Percentiles rank a stretch among this genome's conserved stretches.
Conservation (phyloP, 768 basidiomycete genomes). For the Heimioporus sp. region DNA sequence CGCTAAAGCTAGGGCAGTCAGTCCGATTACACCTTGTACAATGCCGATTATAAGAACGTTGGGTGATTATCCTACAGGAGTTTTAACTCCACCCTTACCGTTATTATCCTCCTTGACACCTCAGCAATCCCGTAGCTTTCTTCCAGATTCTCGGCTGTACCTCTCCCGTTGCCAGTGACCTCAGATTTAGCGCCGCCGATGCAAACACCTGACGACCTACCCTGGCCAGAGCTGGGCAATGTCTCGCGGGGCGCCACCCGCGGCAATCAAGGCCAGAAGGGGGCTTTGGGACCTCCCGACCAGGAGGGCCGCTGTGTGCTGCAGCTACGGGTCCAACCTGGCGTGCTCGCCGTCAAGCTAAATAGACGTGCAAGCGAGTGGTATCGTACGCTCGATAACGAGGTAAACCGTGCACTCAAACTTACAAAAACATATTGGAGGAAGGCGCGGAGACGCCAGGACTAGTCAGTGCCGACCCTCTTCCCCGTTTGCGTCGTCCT, state of each 20-base stretch:
- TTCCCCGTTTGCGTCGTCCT: not conserved
- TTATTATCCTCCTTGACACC: slow-evolving; percentile 23
- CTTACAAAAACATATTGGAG: slow-evolving; percentile 86
- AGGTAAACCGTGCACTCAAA: slow-evolving; percentile 79
- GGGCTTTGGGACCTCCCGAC: slow-evolving; percentile 69
- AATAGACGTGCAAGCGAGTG: slow-evolving; percentile 80
- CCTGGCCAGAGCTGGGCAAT: slow-evolving; percentile 85
- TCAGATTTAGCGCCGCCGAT: slow-evolving; percentile 24
- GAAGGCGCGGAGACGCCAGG: slow-evolving; percentile 77
- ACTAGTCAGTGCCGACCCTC: slow-evolving; percentile 40
- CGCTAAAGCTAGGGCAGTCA: slow-evolving; percentile 30
- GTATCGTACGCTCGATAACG: slow-evolving; percentile 75
- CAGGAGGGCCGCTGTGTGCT: slow-evolving; percentile 71
- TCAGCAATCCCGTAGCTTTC: slow-evolving; percentile 9
- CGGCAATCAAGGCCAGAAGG: slow-evolving; percentile 86
- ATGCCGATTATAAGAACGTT: slow-evolving; percentile 36
- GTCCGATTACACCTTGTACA: slow-evolving; percentile 25
- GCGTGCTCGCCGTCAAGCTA: slow-evolving; percentile 71
- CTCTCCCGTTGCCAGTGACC: slow-evolving; percentile 8
- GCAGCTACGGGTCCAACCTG: slow-evolving; percentile 82
- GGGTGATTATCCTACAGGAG: slow-evolving; percentile 35
- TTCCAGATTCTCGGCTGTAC: slow-evolving; percentile 15
- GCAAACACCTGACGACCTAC: slow-evolving; percentile 66
- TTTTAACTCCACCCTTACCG: slow-evolving; percentile 37
- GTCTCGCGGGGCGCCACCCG: slow-evolving; percentile 81